Base-by-base conservation (phyloP, 176 grass and related monocot genomes). In the Calamus simplicifolius region DNA sequence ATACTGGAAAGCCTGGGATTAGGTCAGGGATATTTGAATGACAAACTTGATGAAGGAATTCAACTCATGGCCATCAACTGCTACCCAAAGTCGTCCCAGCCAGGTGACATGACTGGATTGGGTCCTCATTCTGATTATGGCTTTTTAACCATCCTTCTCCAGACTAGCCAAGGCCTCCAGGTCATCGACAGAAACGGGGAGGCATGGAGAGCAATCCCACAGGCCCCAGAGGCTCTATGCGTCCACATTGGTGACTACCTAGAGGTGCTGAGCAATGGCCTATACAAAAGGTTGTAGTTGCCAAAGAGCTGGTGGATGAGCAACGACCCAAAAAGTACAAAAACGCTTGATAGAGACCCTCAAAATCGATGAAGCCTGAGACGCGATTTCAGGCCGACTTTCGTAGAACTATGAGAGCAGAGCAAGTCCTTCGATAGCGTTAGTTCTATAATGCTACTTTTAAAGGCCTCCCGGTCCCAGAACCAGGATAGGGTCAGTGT, bases 261-360 rank as follows among this genome's bases (percentile, higher is more conserved):
- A 19, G 86, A 96, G 57, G 91, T 82, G 19, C 62, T 90, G 51
- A 96, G 86, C 70, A 90, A 96, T 29, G 86, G 91, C 13, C 72
- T 19, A 12, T 77, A 90, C 60, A 69, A 61, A 52, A 84, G 74
- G 86, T 96, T 4, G 6, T 27, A 17, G 70, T 73, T 23, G 69
- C 81, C 4, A 19, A 79, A 27, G 60, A 81, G 61, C 56, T 90
- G 13, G 60, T 90, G 5, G 77, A 96, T 16, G 71, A 90, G 56
- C 15, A 53, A 2, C 71, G 85, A 60, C 86, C 83, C 2, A 79
- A 57, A 67, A 64, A 75, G 61, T 90, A 90, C 64, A 78, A 71
- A 52, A 63, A 68, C 78, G 67, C 56, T 89, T 81, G 60, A 30
- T 85, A 3, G 74, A 79, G 6, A 85, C 57, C 50, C 81, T 81